phyloP scores from a whole-genome alignment of 345 rosid genomes.

The Syzygium grande region DNA sequence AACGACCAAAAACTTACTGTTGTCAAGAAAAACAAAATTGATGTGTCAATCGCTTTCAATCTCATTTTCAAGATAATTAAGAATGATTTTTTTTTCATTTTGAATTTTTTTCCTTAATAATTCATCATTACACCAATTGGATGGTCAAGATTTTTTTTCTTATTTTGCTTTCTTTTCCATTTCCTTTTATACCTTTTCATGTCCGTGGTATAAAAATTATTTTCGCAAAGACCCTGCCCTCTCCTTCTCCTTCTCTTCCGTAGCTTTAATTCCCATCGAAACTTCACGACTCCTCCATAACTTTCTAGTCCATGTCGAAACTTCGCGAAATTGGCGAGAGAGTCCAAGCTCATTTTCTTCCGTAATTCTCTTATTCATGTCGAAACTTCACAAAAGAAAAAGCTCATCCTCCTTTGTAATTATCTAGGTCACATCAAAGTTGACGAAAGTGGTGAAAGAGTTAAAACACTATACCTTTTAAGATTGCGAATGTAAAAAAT shows the following conservation, averaged over 20 bases:
- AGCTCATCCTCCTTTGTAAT: too few species aligned
- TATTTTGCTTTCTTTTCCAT: too few species aligned
- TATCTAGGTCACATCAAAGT: neutral
- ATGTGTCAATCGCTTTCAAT: neutral
- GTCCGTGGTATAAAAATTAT: too few species aligned
- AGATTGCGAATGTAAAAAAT: neutral
- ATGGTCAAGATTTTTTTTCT: too few species aligned
- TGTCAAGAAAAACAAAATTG: too few species aligned
- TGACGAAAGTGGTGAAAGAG: neutral
- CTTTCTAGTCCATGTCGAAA: too few species aligned
- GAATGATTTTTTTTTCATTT: neutral
- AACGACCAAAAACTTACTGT: too few species aligned
- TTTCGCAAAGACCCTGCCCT: too few species aligned
- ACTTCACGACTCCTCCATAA: neutral
- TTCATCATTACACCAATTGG: neutral
- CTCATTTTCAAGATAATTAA: neutral
- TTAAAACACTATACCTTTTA: too few species aligned
- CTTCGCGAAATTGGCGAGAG: neutral
- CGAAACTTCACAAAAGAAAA: too few species aligned
- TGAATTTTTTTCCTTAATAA: neutral
- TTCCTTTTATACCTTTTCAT: too few species aligned
- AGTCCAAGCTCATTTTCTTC: neutral
- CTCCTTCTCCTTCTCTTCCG: neutral
- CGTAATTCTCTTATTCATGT: too few species aligned
- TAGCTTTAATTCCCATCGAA: neutral